Evolutionary conservation across 2,329 filamentous ascomycete genomes (phyloP).

Genomic region (Xylariaceae sp.): DNA sequence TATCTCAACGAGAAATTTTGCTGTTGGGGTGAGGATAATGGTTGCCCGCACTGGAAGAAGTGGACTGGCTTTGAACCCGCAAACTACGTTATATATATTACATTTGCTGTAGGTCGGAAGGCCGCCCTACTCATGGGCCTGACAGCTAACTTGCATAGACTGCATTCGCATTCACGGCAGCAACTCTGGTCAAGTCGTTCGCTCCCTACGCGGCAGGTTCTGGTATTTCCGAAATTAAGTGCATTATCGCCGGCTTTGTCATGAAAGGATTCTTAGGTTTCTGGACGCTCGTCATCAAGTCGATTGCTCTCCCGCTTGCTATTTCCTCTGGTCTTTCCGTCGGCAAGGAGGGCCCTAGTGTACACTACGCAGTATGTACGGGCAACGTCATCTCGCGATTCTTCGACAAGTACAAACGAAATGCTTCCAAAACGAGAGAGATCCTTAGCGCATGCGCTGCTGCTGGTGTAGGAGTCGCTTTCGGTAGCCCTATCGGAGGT

Average conservation of each 20-base stretch:
- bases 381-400: slow-evolving; percentile 93
- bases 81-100: slow-evolving; percentile 86
- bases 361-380: slow-evolving; percentile 98
- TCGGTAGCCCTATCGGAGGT: slow-evolving; percentile 94
- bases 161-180: slow-evolving; percentile 77
- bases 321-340: slow-evolving; percentile 94
- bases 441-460: slow-evolving; percentile 93
- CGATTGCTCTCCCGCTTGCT: slow-evolving; percentile 81
- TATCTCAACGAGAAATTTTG: slow-evolving; percentile 98
- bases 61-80: slow-evolving; percentile 78
- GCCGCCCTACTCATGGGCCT: neutral
- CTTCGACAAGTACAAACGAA: slow-evolving; percentile 88
- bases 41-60: slow-evolving; percentile 82
- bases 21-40: slow-evolving; percentile 92
- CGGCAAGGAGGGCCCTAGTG: slow-evolving; percentile 94
- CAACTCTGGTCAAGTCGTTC: slow-evolving; percentile 82
- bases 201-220: slow-evolving; percentile 95
- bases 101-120: slow-evolving; percentile 65
- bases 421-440: slow-evolving; percentile 91
- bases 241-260: slow-evolving; percentile 96
- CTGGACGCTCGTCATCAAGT: slow-evolving; percentile 93
- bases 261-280: slow-evolving; percentile 97
- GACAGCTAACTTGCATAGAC: slow-evolving; percentile 45
- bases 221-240: slow-evolving; percentile 98
- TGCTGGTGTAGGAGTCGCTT: slow-evolving; percentile 92